A percentile compares a stretch with the other conserved stretches of the same genome.
phyloP scores from a whole-genome alignment of 2,329 filamentous ascomycete genomes.

The Exserohilum rostratum region DNA sequence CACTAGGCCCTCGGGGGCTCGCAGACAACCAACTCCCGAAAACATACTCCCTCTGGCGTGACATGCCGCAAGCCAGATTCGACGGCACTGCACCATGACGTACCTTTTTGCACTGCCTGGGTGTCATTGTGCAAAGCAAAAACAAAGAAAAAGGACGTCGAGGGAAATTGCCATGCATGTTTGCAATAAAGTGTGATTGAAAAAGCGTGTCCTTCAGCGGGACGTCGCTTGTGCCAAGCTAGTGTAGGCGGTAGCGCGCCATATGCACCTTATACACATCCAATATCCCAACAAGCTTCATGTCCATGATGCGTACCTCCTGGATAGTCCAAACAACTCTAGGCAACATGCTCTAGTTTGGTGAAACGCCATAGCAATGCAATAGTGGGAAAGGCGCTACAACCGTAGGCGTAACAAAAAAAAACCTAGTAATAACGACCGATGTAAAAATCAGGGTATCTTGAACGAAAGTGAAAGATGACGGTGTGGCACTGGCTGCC shows the following conservation, averaged over 20 bases:
- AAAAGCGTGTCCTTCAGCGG: conserved; percentile 7
- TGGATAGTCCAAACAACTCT: conserved; percentile 18
- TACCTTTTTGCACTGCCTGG: no score
- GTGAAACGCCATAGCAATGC: conserved; percentile 33
- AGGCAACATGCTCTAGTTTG: conserved; percentile 20
- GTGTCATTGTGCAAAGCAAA: no score
- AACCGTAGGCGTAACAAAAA: background rate
- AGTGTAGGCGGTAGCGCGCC: conserved; percentile 31
- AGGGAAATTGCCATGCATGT: background rate
- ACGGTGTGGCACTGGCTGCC: background rate
- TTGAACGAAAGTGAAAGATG: conserved; percentile 34
- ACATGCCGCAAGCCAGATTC: conserved; percentile 11
- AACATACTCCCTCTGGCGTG: conserved; percentile 25
- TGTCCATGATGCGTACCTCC: conserved; percentile 5
- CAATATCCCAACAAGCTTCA: conserved; percentile 26
- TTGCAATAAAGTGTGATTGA: background rate
- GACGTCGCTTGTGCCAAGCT: conserved; percentile 25
- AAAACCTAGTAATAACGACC: conserved; percentile 3
- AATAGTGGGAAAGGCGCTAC: conserved; percentile 12
- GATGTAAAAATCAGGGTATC: conserved; percentile 33
- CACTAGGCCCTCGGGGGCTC: conserved; percentile 38
- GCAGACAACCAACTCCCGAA: conserved; percentile 28
- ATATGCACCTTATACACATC: conserved; percentile 27
- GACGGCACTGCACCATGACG: no score
- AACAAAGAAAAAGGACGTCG: no score